Conservation (phyloP, 768 basidiomycete genomes). For the Amanita thiersii region DNA sequence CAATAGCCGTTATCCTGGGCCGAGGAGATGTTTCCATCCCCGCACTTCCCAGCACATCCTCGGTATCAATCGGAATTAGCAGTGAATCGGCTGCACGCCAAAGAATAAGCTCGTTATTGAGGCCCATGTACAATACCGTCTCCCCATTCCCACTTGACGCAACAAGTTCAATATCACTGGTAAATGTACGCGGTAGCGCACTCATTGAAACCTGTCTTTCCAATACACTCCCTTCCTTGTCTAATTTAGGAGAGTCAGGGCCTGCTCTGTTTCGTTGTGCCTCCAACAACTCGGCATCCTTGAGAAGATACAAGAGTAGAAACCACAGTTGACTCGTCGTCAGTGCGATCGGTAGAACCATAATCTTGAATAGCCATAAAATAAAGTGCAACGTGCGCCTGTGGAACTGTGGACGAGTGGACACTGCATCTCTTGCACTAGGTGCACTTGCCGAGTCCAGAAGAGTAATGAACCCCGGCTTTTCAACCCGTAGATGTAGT, state of each 20-base stretch:
- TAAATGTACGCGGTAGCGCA: slow-evolving; percentile 73
- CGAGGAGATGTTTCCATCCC: slow-evolving; percentile 39
- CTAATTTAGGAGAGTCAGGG: slow-evolving; percentile 23
- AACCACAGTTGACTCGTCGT: slow-evolving; percentile 72
- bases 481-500: slow-evolving; percentile 73
- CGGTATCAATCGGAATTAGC: slow-evolving; percentile 41
- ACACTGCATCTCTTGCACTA: slow-evolving; percentile 14
- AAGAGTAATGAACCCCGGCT: slow-evolving; percentile 71
- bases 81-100: slow-evolving; percentile 46
- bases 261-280: slow-evolving; percentile 65
- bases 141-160: slow-evolving; percentile 63
- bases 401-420: slow-evolving; percentile 33
- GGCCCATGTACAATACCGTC: slow-evolving; percentile 60
- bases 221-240: slow-evolving; percentile 24
- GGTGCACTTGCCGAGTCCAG: slow-evolving; percentile 24
- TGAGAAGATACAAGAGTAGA: slow-evolving; percentile 78
- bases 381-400: slow-evolving; percentile 46
- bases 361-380: slow-evolving; percentile 74
- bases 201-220: slow-evolving; percentile 46
- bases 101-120: slow-evolving; percentile 70
- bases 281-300: slow-evolving; percentile 86
- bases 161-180: slow-evolving; percentile 77
- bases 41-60: slow-evolving; percentile 40
- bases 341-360: slow-evolving; percentile 74
- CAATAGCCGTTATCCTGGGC: slow-evolving; percentile 50